phyloP scores from a whole-genome alignment of 2,329 filamentous ascomycete species.

The Colletotrichum sp. region DNA sequence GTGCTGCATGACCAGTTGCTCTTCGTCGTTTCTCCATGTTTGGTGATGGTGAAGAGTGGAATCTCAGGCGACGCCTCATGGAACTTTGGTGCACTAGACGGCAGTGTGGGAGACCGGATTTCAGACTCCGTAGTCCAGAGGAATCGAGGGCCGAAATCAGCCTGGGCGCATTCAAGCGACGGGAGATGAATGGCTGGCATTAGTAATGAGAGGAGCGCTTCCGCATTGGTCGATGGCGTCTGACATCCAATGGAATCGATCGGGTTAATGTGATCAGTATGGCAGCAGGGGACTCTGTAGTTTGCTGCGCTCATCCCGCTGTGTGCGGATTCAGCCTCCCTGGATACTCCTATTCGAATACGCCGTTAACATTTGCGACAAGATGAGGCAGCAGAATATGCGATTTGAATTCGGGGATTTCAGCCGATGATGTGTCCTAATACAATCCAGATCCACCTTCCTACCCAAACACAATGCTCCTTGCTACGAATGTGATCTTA shows the following conservation, averaged over 20 bases:
- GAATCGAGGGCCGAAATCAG: neutral
- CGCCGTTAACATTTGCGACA: fast-evolving
- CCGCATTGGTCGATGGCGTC: neutral
- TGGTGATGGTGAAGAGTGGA: neutral
- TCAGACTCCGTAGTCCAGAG: neutral
- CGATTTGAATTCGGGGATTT: fast-evolving
- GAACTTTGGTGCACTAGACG: neutral
- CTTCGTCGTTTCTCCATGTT: neutral
- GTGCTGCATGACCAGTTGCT: neutral
- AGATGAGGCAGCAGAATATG: fast-evolving
- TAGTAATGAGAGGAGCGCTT: neutral
- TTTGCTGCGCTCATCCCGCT: neutral
- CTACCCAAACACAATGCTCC: neutral
- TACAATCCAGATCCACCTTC: neutral
- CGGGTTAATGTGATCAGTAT: neutral
- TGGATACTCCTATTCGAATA: neutral
- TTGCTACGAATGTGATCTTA: neutral
- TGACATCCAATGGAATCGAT: neutral
- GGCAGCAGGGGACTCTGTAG: neutral
- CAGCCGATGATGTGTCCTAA: neutral
- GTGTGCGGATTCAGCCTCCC: neutral
- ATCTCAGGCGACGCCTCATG: neutral
- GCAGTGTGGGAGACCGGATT: neutral
- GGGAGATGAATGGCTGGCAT: neutral
- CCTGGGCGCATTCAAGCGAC: neutral